Conservation (phyloP, 495 filamentous ascomycete species). For the Clohesyomyces aquaticus region DNA sequence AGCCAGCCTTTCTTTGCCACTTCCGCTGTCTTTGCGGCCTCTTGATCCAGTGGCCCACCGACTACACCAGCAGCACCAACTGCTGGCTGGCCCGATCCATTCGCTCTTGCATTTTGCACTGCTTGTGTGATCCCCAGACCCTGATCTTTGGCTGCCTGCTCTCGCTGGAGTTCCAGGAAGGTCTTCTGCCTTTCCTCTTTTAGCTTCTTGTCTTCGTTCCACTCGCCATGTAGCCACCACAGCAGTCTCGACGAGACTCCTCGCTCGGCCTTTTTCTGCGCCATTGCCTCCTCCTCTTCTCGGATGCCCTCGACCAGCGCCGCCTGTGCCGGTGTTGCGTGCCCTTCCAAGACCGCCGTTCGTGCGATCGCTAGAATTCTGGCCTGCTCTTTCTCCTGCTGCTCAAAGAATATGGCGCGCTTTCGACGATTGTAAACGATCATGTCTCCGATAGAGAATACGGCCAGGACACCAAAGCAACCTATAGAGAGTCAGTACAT, state of each 20-base stretch:
- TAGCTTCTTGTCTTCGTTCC: slow-evolving; percentile 33
- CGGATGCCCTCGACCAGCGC: slow-evolving; percentile 41
- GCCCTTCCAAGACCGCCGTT: slow-evolving; percentile 35
- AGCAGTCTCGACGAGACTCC: slow-evolving; percentile 16
- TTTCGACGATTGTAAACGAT: slow-evolving; percentile 80
- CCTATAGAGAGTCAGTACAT: slow-evolving; percentile 7
- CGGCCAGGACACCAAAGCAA: slow-evolving; percentile 68
- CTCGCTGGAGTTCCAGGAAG: slow-evolving; percentile 12
- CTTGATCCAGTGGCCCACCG: slow-evolving; percentile 29
- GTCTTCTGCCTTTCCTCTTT: slow-evolving; percentile 28
- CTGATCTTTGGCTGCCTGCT: slow-evolving; percentile 18
- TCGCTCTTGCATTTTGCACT: slow-evolving; percentile 23
- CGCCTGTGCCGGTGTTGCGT: slow-evolving; percentile 36
- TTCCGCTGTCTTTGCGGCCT: slow-evolving; percentile 40
- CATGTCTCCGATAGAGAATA: slow-evolving; percentile 84
- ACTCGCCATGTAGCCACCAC: slow-evolving; percentile 35
- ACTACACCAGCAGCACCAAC: too few relatives aligned
- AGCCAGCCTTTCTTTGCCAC: slow-evolving; percentile 41
- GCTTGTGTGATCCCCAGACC: slow-evolving; percentile 26
- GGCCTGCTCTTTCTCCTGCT: slow-evolving; percentile 41
- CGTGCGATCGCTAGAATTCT: slow-evolving; percentile 40
- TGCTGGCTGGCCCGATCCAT: neutral
- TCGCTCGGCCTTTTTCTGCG: slow-evolving; percentile 30
- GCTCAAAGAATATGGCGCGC: slow-evolving; percentile 43
- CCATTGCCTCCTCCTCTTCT: slow-evolving; percentile 36